These are phyloP conservation scores for Citrus australasica DNA, from an alignment of 345 rosid species.

Conservation along the genomic window DNA sequence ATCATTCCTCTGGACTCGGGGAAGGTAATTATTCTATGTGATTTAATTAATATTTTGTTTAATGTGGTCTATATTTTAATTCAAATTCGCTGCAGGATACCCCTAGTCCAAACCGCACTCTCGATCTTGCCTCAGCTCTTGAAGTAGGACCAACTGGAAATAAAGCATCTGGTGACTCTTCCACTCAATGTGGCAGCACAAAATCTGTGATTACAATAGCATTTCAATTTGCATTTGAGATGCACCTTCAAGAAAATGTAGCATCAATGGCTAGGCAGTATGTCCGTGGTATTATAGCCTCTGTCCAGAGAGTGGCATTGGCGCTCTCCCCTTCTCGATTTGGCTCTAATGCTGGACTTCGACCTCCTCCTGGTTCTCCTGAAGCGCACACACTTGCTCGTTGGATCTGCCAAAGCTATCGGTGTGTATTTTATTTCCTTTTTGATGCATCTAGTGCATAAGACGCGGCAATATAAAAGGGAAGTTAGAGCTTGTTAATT, in stretches of 20 bases:
- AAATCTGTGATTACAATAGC: conserved; percentile 98
- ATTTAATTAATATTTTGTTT: background rate
- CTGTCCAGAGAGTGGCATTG: conserved; percentile 93
- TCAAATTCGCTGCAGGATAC: conserved; percentile 51
- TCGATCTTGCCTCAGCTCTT: conserved; percentile 92
- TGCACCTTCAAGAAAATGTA: conserved; percentile 85
- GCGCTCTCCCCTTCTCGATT: conserved; percentile 83
- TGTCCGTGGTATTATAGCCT: conserved; percentile 76
- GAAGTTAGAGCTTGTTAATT: background rate
- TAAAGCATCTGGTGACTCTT: conserved; percentile 52
- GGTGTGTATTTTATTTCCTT: conserved; percentile 25
- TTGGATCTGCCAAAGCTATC: conserved; percentile 84
- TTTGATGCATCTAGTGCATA: background rate
- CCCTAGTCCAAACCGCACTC: conserved; percentile 86
- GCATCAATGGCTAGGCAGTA: conserved; percentile 94
- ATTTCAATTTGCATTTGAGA: conserved; percentile 82
- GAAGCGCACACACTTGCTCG: conserved; percentile 92
- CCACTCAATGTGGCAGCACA: conserved; percentile 49
- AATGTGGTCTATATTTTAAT: background rate
- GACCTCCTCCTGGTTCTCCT: conserved; percentile 70
- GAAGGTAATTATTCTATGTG: conserved; percentile 33
- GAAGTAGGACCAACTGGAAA: conserved; percentile 65
- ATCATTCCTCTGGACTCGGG: conserved; percentile 88
- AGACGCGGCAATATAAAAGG: background rate
- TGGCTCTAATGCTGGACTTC: conserved; percentile 53